Evolutionary conservation across 495 filamentous ascomycete species (phyloP).

Genomic region (Xylaria sp.): DNA sequence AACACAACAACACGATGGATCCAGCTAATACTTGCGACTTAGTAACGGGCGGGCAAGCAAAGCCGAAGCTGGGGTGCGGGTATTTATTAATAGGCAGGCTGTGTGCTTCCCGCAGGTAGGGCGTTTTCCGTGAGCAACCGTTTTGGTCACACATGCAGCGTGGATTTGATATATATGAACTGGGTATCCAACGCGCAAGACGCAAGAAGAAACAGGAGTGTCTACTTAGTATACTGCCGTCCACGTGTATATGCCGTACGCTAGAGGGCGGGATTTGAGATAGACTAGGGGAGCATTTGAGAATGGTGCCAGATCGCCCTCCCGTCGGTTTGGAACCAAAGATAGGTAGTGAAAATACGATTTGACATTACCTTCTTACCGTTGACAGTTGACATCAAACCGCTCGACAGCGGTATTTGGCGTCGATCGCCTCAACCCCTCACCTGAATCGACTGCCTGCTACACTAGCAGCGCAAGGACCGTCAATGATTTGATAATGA

Average conservation of each 20-base stretch:
- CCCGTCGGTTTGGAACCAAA: not conserved
- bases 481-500: conserved; percentile 22
- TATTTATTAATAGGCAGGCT: conserved; percentile 26
- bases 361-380: conserved; percentile 28
- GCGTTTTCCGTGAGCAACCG: conserved; percentile 23
- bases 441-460: not conserved
- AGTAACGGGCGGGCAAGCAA: conserved; percentile 19
- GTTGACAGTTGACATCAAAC: conserved; percentile 12
- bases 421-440: conserved; percentile 21
- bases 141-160: conserved; percentile 20
- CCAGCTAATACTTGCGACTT: not conserved
- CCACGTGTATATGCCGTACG: not conserved
- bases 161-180: conserved; percentile 24
- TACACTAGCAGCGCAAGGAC: not conserved
- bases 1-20: not conserved
- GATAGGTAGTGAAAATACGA: not conserved
- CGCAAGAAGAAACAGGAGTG: not conserved
- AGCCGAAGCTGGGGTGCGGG: conserved; percentile 21
- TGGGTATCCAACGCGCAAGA: not conserved
- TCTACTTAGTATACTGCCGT: conserved; percentile 7
- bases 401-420: not conserved
- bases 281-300: conserved; percentile 25
- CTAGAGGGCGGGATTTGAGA: conserved; percentile 24
- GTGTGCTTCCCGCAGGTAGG: conserved; percentile 16
- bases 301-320: conserved; percentile 16